Base-by-base conservation (phyloP, 768 basidiomycete species). In the Lepiota venenata region DNA sequence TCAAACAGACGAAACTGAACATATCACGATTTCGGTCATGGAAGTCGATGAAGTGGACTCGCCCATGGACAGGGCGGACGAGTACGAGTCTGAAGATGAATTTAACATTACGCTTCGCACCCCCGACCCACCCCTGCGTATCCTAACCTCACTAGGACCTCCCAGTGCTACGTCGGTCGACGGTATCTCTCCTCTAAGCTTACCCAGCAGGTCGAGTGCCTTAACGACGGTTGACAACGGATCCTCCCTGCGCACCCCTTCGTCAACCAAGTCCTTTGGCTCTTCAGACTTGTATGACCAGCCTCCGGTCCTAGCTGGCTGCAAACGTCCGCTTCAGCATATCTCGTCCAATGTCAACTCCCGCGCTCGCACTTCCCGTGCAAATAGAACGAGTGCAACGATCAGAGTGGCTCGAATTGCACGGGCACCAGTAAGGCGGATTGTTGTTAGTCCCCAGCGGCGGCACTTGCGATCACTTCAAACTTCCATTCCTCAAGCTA, bases 101-200 rank as follows among this genome's bases (percentile, higher is more conserved):
- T 86, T 87, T 60, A 75, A 88, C 50, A 71, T 80, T 29, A 88
- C 88, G 0, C 71, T 89, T 56, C 80, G 77, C 53, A 89, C 88
- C 2, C 88, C 88, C 9, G 66, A 75, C 55, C 70, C 67, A 39
- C 59, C 67, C 39, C 58, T 55, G 6, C 53, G 53, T 8, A 55
- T 55, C 14, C 39, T 55, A 8, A 47, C 53, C 22, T 41, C 46
- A 15, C 21, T 55, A 11, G 53, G 25, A 25, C 46, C 46, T 55
- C 25, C 21, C n/a, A 39, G 18, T 39, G 18, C 9, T 18, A 21
- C 41, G 11, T 42, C 47, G 32, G 36, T n/a, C 11, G 46, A 55
- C 11, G 38, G 32, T 32, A 32, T 47, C 41, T 66, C 66, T 11
- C 61, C 59, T 29, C 46, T 60, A 16, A 68, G 63, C 36, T 41